phyloP scores from a whole-genome alignment of 108 stramenopile genomes.

The Asterionellopsis glacialis region DNA sequence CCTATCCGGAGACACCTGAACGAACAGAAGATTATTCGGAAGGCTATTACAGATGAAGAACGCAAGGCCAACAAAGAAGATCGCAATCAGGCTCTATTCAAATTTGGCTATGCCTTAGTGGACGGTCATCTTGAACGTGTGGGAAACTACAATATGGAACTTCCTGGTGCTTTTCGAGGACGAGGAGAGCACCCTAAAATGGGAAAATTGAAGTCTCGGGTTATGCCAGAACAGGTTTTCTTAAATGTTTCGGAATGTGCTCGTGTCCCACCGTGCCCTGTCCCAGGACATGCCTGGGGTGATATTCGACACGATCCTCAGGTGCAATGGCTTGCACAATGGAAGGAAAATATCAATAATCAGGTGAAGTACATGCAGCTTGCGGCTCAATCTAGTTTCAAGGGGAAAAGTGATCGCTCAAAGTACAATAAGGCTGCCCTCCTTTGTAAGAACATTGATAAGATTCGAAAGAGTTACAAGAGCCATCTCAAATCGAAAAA shows the following conservation, averaged over 20 bases:
- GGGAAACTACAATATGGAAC: constrained; percentile 93
- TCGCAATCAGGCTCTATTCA: constrained; percentile 62
- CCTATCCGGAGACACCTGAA: constrained; percentile 84
- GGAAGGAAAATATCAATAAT: constrained; percentile 96
- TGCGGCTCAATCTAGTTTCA: constrained; percentile 95
- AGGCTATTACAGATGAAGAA: constrained; percentile 94
- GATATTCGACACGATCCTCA: constrained; percentile 93
- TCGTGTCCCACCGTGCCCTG: constrained; percentile 81
- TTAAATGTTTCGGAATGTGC: constrained; percentile 84
- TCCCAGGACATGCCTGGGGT: constrained; percentile 97
- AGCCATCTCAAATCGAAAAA: constrained; percentile 80
- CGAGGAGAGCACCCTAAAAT: constrained; percentile 99
- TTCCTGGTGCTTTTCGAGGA: constrained; percentile 97
- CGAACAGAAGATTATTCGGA: constrained; percentile 82
- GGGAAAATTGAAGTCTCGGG: constrained; percentile 94
- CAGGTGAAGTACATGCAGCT: constrained; percentile 98
- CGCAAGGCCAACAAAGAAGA: constrained; percentile 84
- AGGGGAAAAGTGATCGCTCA: constrained; percentile 95
- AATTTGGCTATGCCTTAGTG: constrained; percentile 91
- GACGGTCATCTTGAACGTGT: constrained; percentile 98
- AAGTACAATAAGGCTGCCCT: constrained; percentile 98
- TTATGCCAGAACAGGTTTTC: constrained; percentile 85
- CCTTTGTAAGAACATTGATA: constrained; percentile 94
- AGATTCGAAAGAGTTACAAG: constrained; percentile 91
- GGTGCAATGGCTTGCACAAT: constrained; percentile 97